Evolutionary conservation across 805 yeast genomes (phyloP).

Genomic region (Wickerhamiella kazuoi): DNA sequence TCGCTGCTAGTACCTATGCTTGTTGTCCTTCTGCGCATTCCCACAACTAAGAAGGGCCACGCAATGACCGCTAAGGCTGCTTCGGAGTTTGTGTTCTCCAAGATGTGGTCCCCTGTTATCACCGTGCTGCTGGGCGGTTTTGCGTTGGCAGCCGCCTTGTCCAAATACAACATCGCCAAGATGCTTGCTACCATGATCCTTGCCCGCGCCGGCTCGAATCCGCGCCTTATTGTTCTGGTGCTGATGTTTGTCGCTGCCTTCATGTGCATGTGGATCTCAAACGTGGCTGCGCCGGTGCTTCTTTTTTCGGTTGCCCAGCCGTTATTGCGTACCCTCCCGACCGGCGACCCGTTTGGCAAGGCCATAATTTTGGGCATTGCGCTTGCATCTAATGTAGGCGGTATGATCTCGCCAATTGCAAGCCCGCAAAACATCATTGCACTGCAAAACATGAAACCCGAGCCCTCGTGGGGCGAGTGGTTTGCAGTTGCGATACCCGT

Average conservation of each 20-base stretch:
- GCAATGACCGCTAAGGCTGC: constrained; percentile 52
- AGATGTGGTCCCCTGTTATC: constrained; percentile 94
- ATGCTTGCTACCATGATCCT: constrained; percentile 66
- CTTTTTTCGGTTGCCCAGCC: constrained; percentile 88
- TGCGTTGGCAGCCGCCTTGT: constrained; percentile 83
- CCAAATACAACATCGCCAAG: constrained; percentile 80
- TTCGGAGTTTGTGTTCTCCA: constrained; percentile 55
- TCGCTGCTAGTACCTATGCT: constrained; percentile 68
- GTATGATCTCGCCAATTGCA: constrained; percentile 94
- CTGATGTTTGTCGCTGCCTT: constrained; percentile 77
- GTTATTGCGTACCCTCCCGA: constrained; percentile 63
- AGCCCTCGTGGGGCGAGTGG: constrained; percentile 85
- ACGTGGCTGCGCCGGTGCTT: constrained; percentile 93
- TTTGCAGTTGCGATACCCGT: constrained; percentile 77
- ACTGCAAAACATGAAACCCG: constrained; percentile 69
- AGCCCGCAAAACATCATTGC: constrained; percentile 94
- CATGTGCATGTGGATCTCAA: constrained; percentile 88
- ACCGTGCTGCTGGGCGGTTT: constrained; percentile 85
- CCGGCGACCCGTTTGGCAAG: constrained; percentile 58
- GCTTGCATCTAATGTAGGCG: constrained; percentile 81
- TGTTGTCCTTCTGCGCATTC: constrained; percentile 53
- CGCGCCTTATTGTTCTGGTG: constrained; percentile 54
- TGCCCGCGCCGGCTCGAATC: constrained; percentile 72
- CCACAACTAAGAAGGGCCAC: constrained; percentile 13
- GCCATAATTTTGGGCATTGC: constrained; percentile 85